Evolutionary conservation across 805 yeast species (phyloP).

Genomic region (Metschnikowia continentalis): DNA sequence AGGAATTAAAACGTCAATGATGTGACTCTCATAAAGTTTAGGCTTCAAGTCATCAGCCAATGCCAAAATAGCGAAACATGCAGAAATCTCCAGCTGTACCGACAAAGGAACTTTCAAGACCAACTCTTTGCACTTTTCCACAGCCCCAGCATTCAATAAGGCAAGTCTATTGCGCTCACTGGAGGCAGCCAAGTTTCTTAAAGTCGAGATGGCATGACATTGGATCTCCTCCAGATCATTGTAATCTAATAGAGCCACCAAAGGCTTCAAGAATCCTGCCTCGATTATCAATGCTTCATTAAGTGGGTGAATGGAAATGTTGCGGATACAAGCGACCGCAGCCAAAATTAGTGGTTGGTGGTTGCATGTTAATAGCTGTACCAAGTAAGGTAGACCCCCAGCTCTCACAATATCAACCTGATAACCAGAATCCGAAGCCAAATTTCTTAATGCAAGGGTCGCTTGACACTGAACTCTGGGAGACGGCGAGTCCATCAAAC

Average conservation of each 20-base stretch:
- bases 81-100: slow-evolving; percentile 94
- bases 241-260: slow-evolving; percentile 79
- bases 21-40: slow-evolving; percentile 75
- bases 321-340: slow-evolving; percentile 97
- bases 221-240: slow-evolving; percentile 92
- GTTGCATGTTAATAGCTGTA: slow-evolving; percentile 80
- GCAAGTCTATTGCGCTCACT: slow-evolving; percentile 90
- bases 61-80: slow-evolving; percentile 95
- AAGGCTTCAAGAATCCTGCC: slow-evolving; percentile 91
- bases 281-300: slow-evolving; percentile 95
- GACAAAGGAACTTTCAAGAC: slow-evolving; percentile 82
- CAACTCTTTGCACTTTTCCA: slow-evolving; percentile 83
- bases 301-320: slow-evolving; percentile 92
- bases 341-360: slow-evolving; percentile 92
- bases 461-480: slow-evolving; percentile 99
- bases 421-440: slow-evolving; percentile 93
- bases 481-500: slow-evolving; percentile 86
- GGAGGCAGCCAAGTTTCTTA: slow-evolving; percentile 93
- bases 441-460: slow-evolving; percentile 88
- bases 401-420: slow-evolving; percentile 94
- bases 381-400: slow-evolving; percentile 91
- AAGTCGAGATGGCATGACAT: slow-evolving; percentile 95
- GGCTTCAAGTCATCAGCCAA: slow-evolving; percentile 91
- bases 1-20: slow-evolving; percentile 86
- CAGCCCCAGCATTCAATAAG: slow-evolving; percentile 91